Percentiles rank a stretch among this genome's conserved stretches.
These are phyloP conservation scores for Tylopilus rubrobrunneus DNA, from an alignment of 768 basidiomycete species.

Conservation along the genomic window DNA sequence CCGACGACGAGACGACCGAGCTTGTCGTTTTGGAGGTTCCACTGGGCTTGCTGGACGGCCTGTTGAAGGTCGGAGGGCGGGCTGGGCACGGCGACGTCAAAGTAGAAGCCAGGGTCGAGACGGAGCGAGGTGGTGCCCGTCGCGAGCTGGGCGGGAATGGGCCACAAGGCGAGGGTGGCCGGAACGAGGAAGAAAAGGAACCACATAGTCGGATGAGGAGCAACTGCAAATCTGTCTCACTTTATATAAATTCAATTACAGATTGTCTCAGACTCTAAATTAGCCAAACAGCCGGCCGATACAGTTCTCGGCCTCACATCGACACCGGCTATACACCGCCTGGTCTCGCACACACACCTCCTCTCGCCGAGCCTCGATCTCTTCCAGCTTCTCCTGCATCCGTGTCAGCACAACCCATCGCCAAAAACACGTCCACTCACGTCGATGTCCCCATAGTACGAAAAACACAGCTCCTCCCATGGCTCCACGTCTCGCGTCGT, in stretches of 20 bases:
- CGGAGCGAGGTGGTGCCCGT: conserved; percentile 25
- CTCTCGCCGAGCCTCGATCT: conserved; percentile 6
- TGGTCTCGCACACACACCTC: conserved; percentile 23
- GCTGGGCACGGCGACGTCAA: conserved; percentile 23
- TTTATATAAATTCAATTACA: no score
- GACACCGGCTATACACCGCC: conserved; percentile 46
- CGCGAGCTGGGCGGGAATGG: conserved; percentile 24
- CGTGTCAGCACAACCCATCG: neutral
- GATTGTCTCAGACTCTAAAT: neutral
- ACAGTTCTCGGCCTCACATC: conserved; percentile 52
- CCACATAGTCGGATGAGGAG: no score
- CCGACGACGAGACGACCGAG: conserved; percentile 40
- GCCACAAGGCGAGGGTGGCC: conserved; percentile 28
- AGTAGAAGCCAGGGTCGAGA: conserved; percentile 23
- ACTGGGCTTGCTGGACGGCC: conserved; percentile 31
- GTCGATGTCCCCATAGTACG: conserved; percentile 60
- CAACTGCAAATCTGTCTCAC: no score
- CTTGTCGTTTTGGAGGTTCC: conserved; percentile 33
- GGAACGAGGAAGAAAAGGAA: conserved; percentile 12
- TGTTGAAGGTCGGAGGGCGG: conserved; percentile 33
- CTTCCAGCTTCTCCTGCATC: conserved; percentile 22
- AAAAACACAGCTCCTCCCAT: conserved; percentile 74
- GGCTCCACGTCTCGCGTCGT: conserved; percentile 58
- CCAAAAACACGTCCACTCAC: conserved; percentile 18
- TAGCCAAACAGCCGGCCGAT: conserved; percentile 36